Evolutionary conservation across 192 early-diverging fungal genomes (phyloP).

Genomic region (Thamnidium elegans): DNA sequence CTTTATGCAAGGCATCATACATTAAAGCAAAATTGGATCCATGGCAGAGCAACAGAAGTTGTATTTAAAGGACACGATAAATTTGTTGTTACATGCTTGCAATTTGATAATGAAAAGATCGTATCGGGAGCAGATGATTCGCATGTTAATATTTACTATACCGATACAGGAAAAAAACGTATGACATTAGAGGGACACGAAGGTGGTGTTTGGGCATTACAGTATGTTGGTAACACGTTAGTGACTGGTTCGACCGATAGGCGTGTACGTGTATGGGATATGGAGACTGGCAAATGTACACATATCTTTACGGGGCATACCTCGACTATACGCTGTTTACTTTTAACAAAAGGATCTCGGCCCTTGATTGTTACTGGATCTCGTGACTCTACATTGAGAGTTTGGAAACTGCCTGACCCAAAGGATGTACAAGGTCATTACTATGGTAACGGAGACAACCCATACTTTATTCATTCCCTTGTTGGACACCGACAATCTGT

Average conservation of each 20-base stretch:
- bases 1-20: constrained; percentile 79
- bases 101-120: constrained; percentile 94
- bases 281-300: constrained; percentile 84
- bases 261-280: constrained; percentile 96
- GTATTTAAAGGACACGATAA: constrained; percentile 64
- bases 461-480: constrained; percentile 82
- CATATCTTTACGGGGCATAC: constrained; percentile 95
- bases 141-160: constrained; percentile 90
- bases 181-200: constrained; percentile 83
- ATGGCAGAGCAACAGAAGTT: constrained; percentile 64
- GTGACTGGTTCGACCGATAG: constrained; percentile 95
- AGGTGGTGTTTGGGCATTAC: constrained; percentile 97
- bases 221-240: constrained; percentile 82
- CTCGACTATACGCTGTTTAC: constrained; percentile 90
- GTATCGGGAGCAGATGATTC: constrained; percentile 92
- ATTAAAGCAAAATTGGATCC: constrained; percentile 82
- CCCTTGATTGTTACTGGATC: constrained; percentile 95
- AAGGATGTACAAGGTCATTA: constrained; percentile 34
- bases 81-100: constrained; percentile 90
- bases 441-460: constrained; percentile 50
- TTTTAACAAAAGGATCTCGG: constrained; percentile 71
- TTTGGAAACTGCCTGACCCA: constrained; percentile 81
- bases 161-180: constrained; percentile 67
- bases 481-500: constrained; percentile 88
- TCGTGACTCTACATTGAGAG: constrained; percentile 87